These are phyloP conservation scores for Carex sylvatica DNA, from an alignment of 202 grass and related monocot genomes.

Conservation along the genomic window DNA sequence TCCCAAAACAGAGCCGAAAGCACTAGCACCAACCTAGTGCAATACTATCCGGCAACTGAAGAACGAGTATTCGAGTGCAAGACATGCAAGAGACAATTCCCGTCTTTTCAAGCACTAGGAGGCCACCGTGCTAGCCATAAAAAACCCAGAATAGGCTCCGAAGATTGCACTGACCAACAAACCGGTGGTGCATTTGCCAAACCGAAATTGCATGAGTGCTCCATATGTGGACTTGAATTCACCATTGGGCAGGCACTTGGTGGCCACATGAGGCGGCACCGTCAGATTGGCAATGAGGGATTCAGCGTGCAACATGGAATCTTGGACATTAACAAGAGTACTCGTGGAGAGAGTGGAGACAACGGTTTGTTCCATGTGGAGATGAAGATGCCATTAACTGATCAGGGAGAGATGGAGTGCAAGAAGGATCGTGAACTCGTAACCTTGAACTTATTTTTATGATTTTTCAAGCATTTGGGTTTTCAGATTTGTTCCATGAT, in stretches of 20 bases:
- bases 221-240: constrained; percentile 82
- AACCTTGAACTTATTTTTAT: constrained; percentile 25
- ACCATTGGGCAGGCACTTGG: constrained; percentile 80
- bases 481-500: neutral
- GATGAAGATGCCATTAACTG: constrained; percentile 3
- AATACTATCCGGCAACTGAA: constrained; percentile 17
- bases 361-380: neutral
- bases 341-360: neutral
- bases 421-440: constrained; percentile 18
- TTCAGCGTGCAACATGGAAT: constrained; percentile 16
- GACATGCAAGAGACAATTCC: constrained; percentile 70
- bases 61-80: constrained; percentile 75
- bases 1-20: constrained; percentile 17
- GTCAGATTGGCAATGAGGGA: constrained; percentile 8
- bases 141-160: constrained; percentile 40
- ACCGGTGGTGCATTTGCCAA: constrained; percentile 26
- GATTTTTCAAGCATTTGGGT: neutral
- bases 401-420: constrained; percentile 5
- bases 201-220: constrained; percentile 79
- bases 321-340: constrained; percentile 12
- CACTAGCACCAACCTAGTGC: neutral
- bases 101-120: constrained; percentile 81
- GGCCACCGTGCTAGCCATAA: constrained; percentile 78
- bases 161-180: constrained; percentile 4
- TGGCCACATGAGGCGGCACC: constrained; percentile 87